A percentile compares a stretch with the other conserved stretches of the same genome.
These are phyloP conservation scores for Talaromyces stipitatus DNA, from an alignment of 495 filamentous ascomycete genomes.

Conservation along the genomic window DNA sequence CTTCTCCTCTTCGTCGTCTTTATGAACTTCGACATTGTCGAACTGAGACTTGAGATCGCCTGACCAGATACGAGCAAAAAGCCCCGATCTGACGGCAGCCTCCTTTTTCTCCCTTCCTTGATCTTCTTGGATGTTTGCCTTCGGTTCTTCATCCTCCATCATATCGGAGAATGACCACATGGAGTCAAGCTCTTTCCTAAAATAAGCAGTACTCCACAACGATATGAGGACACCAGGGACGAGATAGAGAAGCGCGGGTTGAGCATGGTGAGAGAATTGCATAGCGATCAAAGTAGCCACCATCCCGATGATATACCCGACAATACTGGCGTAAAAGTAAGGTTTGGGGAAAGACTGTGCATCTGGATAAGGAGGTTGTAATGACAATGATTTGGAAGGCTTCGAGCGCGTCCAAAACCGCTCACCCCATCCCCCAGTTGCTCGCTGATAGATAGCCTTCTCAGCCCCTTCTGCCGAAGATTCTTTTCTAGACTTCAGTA, in stretches of 20 bases:
- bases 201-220: constrained; percentile 71
- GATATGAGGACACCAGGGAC: constrained; percentile 75
- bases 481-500: constrained; percentile 25
- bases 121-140: constrained; percentile 13
- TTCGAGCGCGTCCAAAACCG: constrained; percentile 63
- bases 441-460: constrained; percentile 52
- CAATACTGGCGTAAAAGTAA: constrained; percentile 75
- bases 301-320: constrained; percentile 79
- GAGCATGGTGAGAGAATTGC: constrained; percentile 69
- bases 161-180: constrained; percentile 83
- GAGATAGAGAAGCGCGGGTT: constrained; percentile 88
- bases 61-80: constrained; percentile 21
- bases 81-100: constrained; percentile 2
- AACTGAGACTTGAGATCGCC: constrained; percentile 11
- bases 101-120: constrained; percentile 17
- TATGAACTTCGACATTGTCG: constrained; percentile 6
- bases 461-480: constrained; percentile 23
- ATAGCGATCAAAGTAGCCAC: constrained; percentile 68
- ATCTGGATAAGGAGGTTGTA: constrained; percentile 34
- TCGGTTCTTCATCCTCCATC: constrained; percentile 24
- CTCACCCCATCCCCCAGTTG: constrained; percentile 72
- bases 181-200: constrained; percentile 57
- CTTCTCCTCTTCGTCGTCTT: constrained; percentile 6
- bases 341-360: constrained; percentile 63
- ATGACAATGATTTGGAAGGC: constrained; percentile 17